A percentile compares a stretch with the other conserved stretches of the same genome.
These are phyloP conservation scores for Choricystis sp. DNA, from an alignment of 139 green algal genomes.

Conservation along the genomic window DNA sequence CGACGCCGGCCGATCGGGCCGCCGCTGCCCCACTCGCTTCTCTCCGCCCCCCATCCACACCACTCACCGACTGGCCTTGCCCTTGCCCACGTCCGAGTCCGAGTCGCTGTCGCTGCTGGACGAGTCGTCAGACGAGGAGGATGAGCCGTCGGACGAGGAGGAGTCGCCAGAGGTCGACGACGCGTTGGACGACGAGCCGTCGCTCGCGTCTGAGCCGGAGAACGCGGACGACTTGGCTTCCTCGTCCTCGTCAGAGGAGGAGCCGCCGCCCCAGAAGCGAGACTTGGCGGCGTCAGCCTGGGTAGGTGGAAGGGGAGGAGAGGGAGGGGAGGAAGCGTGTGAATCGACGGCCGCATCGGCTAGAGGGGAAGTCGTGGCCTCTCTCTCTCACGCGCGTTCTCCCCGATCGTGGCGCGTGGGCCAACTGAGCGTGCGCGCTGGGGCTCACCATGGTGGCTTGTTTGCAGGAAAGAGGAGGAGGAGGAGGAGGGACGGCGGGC, in stretches of 20 bases:
- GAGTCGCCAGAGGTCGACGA: too few species aligned
- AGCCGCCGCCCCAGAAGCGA: constrained; percentile 50
- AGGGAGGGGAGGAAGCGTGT: too few species aligned
- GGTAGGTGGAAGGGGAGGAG: too few species aligned
- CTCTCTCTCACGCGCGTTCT: too few species aligned
- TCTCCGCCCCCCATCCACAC: neutral
- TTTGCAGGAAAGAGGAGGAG: too few species aligned
- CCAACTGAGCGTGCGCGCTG: too few species aligned
- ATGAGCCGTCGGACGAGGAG: constrained; percentile 23
- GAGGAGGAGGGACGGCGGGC: too few species aligned
- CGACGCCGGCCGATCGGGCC: neutral
- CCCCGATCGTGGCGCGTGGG: too few species aligned
- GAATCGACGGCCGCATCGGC: too few species aligned
- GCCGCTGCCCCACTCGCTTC: neutral
- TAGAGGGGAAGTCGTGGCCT: too few species aligned
- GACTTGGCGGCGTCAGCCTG: constrained; percentile 24
- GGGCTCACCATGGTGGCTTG: too few species aligned
- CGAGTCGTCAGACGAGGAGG: constrained; percentile 15
- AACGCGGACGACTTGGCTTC: constrained; percentile 6
- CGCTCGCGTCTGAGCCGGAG: constrained; percentile 19
- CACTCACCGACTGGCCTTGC: constrained; percentile 6
- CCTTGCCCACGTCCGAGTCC: constrained; percentile 17
- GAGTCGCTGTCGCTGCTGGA: constrained; percentile 20
- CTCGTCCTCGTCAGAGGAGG: constrained; percentile 41
- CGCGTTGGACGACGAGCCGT: constrained; percentile 10